Evolutionary conservation across 345 rosid genomes (phyloP).

Genomic region (Ceriops tagal): DNA sequence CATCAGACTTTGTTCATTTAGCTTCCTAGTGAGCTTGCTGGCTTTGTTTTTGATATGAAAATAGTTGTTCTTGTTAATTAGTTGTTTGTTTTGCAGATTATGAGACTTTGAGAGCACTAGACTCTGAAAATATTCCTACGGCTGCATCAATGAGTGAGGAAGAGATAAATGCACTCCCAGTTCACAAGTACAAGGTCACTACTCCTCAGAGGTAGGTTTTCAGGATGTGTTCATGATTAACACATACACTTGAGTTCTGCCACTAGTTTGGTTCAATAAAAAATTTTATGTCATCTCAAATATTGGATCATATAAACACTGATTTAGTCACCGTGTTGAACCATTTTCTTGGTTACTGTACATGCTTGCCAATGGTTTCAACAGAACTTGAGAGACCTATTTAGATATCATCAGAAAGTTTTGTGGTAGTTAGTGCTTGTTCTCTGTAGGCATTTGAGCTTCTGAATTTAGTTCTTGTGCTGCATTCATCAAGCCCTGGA

Average conservation of each 20-base stretch:
- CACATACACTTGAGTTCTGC: background rate
- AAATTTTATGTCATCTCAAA: background rate
- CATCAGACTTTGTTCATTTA: background rate
- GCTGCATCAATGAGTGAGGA: conserved; percentile 27
- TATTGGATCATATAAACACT: too few species aligned
- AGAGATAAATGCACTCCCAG: conserved; percentile 31
- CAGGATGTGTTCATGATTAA: background rate
- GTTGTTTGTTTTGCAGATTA: conserved; percentile 15
- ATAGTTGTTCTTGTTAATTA: background rate
- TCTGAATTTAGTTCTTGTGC: too few species aligned
- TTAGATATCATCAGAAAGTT: background rate
- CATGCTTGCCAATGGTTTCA: background rate
- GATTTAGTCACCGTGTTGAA: too few species aligned
- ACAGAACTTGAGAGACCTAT: background rate
- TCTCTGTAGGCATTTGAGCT: too few species aligned
- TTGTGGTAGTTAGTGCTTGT: too few species aligned
- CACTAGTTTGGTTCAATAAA: background rate
- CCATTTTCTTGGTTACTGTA: too few species aligned
- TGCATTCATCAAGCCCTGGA: too few species aligned
- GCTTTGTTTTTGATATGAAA: background rate
- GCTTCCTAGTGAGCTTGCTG: background rate
- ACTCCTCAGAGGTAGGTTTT: conserved; percentile 19
- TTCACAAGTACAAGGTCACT: conserved; percentile 20
- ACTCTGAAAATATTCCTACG: conserved; percentile 23
- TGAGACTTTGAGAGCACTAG: conserved; percentile 32